Percentiles rank a stretch among this genome's conserved stretches.
Conservation (phyloP, 352 stramenopile species). For the Aphanomyces stellatus region DNA sequence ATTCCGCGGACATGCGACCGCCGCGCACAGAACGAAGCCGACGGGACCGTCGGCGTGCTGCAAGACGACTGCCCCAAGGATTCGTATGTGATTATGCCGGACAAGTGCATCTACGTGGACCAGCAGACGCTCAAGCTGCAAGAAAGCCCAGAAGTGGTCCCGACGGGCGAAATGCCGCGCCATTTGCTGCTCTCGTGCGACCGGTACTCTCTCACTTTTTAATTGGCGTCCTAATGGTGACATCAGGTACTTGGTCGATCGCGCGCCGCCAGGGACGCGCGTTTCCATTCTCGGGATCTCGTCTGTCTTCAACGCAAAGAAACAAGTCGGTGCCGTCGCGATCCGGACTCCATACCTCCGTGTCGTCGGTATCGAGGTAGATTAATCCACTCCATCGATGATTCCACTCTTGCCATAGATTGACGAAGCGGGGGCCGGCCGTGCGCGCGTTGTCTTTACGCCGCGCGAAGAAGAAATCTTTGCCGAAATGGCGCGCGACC, state of each 20-base stretch:
- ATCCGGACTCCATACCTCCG: slow-evolving; percentile 93
- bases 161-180: slow-evolving; percentile 97
- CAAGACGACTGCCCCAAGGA: slow-evolving; percentile 56
- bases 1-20: slow-evolving; percentile 82
- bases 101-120: slow-evolving; percentile 94
- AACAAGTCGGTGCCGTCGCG: slow-evolving; percentile 64
- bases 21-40: slow-evolving; percentile 41
- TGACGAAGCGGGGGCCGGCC: slow-evolving; percentile 87
- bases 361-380: slow-evolving; percentile 91
- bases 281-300: slow-evolving; percentile 95
- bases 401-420: slow-evolving; percentile 28
- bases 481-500: slow-evolving; percentile 80
- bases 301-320: slow-evolving; percentile 86
- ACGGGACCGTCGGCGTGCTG: slow-evolving; percentile 28
- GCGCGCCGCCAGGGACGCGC: slow-evolving; percentile 91
- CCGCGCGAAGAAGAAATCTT: slow-evolving; percentile 97
- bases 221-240: too few species aligned
- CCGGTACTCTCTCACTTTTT: slow-evolving; percentile 25
- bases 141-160: slow-evolving; percentile 93
- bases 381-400: neutral
- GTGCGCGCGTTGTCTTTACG: slow-evolving; percentile 90
- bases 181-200: slow-evolving; percentile 93
- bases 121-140: slow-evolving; percentile 98
- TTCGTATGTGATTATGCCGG: slow-evolving; percentile 92
- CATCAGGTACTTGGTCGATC: slow-evolving; percentile 88